Base-by-base conservation (phyloP, 2,329 filamentous ascomycete genomes). In the Diaporthe capsici region DNA sequence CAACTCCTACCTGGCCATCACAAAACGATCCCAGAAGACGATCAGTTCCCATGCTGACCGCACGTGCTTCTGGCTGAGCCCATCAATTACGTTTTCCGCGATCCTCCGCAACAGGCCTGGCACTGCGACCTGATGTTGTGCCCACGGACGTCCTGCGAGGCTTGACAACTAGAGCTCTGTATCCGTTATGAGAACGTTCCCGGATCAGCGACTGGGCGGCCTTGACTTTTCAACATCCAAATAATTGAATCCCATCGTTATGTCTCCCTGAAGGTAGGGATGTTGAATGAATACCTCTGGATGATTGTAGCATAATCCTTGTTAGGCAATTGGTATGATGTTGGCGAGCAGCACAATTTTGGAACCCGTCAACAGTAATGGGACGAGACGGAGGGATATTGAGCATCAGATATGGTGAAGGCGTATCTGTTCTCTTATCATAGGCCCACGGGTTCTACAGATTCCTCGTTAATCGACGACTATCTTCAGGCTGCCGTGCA, bases 241-340 rank as follows among this genome's bases (percentile, higher is more conserved):
- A 42, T 42, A n/a, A 28, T 42, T 55, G 34, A 20, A 8, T 31
- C 22, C 49, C 13, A 70, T 39, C 42, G 42, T 53, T 68, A 20
- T n/a, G 28, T 55, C 15, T 53, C 60, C 60, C 15, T 37, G 17
- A 57, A 63, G 58, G 17, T 63, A 44, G 58, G 63, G 5, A 71
- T 63, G 37, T 39, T 71, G 34, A 58, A 67, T 51, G 37, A 65
- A 31, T 60, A 74, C 25, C 57, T 60, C 72, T 71, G 75, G 58
- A 67, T 74, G 72, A 53, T 17, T 74, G 57, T 71, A 58, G 65
- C 25, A 65, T 47, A 60, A 53, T 53, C 49, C 47, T 34, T 37
- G 13, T 73, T 47, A 34, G 4, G 8, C 34, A 57, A 65, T n/a
- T 31, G 44, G 34, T 31, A 57, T 73, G 25, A n/a, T 60, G 34